phyloP scores from a whole-genome alignment of 257 asterid genomes.

The Linderniella brevidens region DNA sequence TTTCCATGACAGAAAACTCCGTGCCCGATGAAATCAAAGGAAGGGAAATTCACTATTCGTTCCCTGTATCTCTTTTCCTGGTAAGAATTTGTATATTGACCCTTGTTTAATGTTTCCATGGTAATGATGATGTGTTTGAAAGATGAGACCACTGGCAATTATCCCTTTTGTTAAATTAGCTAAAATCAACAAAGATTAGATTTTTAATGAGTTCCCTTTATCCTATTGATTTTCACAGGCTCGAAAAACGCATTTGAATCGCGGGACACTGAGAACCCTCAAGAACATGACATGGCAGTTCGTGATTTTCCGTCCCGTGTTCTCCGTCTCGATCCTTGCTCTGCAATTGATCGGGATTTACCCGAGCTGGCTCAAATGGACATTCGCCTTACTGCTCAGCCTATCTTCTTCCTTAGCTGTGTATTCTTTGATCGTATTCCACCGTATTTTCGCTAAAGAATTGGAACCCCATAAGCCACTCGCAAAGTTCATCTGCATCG shows the following conservation, averaged over 20 bases:
- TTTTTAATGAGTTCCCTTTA: neutral
- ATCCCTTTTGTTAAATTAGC: too few relatives aligned
- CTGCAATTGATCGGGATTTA: slow-evolving; percentile 54
- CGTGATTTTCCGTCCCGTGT: slow-evolving; percentile 65
- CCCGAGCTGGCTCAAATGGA: slow-evolving; percentile 83
- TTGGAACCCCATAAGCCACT: slow-evolving; percentile 77
- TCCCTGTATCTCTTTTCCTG: slow-evolving; percentile 86
- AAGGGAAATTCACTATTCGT: slow-evolving; percentile 76
- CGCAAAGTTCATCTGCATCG: slow-evolving; percentile 78
- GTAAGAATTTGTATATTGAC: slow-evolving; percentile 31
- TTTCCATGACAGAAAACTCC: slow-evolving; percentile 44
- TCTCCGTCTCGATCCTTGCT: slow-evolving; percentile 55
- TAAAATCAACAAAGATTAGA: too few relatives aligned
- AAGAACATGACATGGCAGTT: slow-evolving; percentile 91
- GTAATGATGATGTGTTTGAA: too few relatives aligned
- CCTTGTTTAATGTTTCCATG: slow-evolving; percentile 3
- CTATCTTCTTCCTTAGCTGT: slow-evolving; percentile 60
- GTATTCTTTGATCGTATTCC: slow-evolving; percentile 72
- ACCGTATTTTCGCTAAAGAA: slow-evolving; percentile 74
- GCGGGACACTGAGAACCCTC: slow-evolving; percentile 41
- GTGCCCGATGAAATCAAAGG: slow-evolving; percentile 91
- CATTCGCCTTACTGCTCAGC: slow-evolving; percentile 51
- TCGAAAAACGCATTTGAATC: slow-evolving; percentile 45
- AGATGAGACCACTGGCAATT: too few relatives aligned
- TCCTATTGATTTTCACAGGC: slow-evolving; percentile 38